Base-by-base conservation (phyloP, 1,284 basidiomycete species). In the Ceratobasidium sp. region DNA sequence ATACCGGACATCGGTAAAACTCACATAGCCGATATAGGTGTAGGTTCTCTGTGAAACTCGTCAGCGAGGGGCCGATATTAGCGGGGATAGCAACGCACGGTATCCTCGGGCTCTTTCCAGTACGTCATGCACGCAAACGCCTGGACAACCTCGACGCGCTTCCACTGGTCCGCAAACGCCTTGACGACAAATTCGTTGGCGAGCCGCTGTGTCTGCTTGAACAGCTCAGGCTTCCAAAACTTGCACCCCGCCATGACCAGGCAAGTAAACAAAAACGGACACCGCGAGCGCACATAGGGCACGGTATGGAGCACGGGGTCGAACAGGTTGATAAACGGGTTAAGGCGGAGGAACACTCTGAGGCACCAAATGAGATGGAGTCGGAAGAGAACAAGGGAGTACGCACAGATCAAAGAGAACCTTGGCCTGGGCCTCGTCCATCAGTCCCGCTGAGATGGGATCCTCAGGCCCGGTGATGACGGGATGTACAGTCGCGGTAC, bases 41-140 rank as follows among this genome's bases (percentile, higher is more conserved):
- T 93, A 95, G 11, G 92, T 94, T 57, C 91, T 89, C 91, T 92
- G 81, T 8, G 22, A 32, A 51, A 22, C 19, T 64, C 22, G 46
- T 61, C 43, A 73, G 59, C 40, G 17, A 46, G 32, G 32, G 37
- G 46, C 43, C 43, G 57, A 61, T 8, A 66, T 44, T 13, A 19
- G 57, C 34, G 59, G 59, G 22, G 62, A 76, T 66, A 62, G 67
- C 76, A 43, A 86, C 88, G 76, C 79, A 92, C 91, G 74, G 89
- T 91, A 80, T 95, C 93, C 79, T 93, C 90, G 49, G 92, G 91
- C 81, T 94, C 93, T 83, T 89, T 92, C 95, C 95, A 96, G 82
- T 95, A 95, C 49, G 91, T 93, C 76, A 95, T 86, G 80, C 93
- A 92, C 8, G 92, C 90, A 82, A 94, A 92, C 37, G 94, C 92